Base-by-base conservation (phyloP, 1,284 basidiomycete genomes). In the Pseudozyma hubeiensis region DNA sequence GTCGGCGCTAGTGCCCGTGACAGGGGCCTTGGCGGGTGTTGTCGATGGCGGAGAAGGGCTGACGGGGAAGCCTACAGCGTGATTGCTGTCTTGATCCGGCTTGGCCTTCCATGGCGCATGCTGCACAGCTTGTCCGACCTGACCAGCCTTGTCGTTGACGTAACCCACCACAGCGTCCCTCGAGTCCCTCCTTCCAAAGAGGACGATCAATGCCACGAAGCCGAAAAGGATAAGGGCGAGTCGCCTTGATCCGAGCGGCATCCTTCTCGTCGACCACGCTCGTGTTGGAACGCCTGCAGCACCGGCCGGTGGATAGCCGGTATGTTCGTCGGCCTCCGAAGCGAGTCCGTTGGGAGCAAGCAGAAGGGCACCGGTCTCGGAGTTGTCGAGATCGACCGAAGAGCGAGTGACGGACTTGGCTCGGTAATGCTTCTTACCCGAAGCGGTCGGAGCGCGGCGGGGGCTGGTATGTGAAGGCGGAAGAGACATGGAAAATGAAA, bases 141-240 rank as follows among this genome's bases (percentile, higher is more conserved):
- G 56, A 14, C 44, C 71, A 0, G 70, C 74, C 53, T 73, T 77
- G 34, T 74, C 61, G 35, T 77, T 74, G 44, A 73, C 70, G 40
- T 77, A 77, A n/a, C 44, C 61, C 16, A 73, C 69, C 2, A 77
- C 70, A 39, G 64, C 74, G 33, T 74, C 65, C 7, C 74, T 45
- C 16, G 63, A 69, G 17, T 77, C 70, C 2, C 60, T 51, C 29
- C 70, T 60, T 17, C 70, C 66, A 29, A 77, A 70, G n/a, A 77
- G 64, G 31, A 73, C 60, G 5, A 77, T 40, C 17, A 71, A 39
- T 6, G 53, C 63, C 7, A 71, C 67, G 45, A 70, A 51, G 43
- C 64, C 49, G n/a, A 67, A 52, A 35, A 75, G 64, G 40, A 75
- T 46, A 24, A 75, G 49, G 29, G 64, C 66, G 49, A 71, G 55